Conservation (phyloP, 1,284 basidiomycete species). For the Pseudozyma pruni region DNA sequence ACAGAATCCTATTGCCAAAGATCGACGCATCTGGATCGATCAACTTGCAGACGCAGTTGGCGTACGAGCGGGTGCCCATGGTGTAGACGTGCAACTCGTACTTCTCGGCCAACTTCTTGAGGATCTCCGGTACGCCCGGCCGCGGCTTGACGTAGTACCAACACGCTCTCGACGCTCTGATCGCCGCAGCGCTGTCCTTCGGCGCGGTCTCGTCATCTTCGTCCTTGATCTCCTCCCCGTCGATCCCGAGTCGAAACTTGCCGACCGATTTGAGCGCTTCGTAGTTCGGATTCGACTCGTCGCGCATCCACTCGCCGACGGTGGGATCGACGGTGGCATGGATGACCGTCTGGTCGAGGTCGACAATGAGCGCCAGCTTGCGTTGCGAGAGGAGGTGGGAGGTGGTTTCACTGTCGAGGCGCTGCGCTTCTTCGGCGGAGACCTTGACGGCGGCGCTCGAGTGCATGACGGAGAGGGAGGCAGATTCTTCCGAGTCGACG, state of each 20-base stretch:
- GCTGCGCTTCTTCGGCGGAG: constrained; percentile 76
- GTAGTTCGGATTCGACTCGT: constrained; percentile 87
- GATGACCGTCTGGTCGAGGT: constrained; percentile 97
- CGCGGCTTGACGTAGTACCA: constrained; percentile 96
- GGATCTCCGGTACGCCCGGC: constrained; percentile 85
- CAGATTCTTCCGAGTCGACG: constrained; percentile 65
- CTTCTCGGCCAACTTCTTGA: constrained; percentile 77
- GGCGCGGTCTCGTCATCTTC: constrained; percentile 28
- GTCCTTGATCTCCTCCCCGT: constrained; percentile 72
- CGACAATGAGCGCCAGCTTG: constrained; percentile 93
- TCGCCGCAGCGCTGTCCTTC: constrained; percentile 17
- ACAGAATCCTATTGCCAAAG: constrained; percentile 88
- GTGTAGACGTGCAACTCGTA: constrained; percentile 99
- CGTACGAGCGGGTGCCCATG: constrained; percentile 97
- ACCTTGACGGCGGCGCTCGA: constrained; percentile 62
- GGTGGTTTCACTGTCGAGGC: constrained; percentile 84
- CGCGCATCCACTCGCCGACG: constrained; percentile 93
- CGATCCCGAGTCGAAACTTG: constrained; percentile 84
- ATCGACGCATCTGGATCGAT: constrained; percentile 88
- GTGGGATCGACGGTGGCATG: constrained; percentile 99
- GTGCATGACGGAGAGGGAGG: constrained; percentile 61
- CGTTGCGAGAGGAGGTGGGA: constrained; percentile 79
- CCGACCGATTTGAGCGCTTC: constrained; percentile 84
- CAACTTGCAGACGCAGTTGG: constrained; percentile 90
- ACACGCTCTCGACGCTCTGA: constrained; percentile 72